Conservation (phyloP, 495 filamentous ascomycete genomes). For the Aspergillus carlsbadensis region DNA sequence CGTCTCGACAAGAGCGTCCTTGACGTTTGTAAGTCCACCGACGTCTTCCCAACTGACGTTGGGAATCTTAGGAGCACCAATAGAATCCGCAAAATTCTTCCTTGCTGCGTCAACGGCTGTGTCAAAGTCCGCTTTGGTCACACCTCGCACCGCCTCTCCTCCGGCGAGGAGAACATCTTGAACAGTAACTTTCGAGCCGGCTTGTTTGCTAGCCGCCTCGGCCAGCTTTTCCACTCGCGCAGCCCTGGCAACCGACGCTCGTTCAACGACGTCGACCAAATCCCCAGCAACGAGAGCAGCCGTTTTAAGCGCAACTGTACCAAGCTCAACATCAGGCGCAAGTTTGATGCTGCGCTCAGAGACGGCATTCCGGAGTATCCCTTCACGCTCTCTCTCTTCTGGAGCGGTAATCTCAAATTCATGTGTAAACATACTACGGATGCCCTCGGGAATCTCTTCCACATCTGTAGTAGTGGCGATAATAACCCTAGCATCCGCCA, state of each 20-base stretch:
- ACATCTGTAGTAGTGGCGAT: constrained; percentile 93
- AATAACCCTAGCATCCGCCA: constrained; percentile 70
- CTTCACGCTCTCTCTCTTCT: constrained; percentile 89
- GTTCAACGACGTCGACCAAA: constrained; percentile 88
- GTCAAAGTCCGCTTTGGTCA: constrained; percentile 89
- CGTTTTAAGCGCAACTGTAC: constrained; percentile 85
- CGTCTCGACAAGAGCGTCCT: constrained; percentile 93
- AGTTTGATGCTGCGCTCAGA: constrained; percentile 70
- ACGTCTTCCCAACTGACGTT: constrained; percentile 97
- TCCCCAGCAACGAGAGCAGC: constrained; percentile 94
- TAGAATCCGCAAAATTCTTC: constrained; percentile 96
- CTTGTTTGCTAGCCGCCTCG: constrained; percentile 35
- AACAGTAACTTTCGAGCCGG: constrained; percentile 54
- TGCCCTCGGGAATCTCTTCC: constrained; percentile 86
- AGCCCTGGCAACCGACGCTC: constrained; percentile 72
- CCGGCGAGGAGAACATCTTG: constrained; percentile 86
- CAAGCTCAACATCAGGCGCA: constrained; percentile 77
- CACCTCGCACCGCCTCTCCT: constrained; percentile 70
- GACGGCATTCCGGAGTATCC: constrained; percentile 74
- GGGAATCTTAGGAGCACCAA: constrained; percentile 97
- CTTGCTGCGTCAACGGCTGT: constrained; percentile 87
- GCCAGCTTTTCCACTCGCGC: constrained; percentile 72
- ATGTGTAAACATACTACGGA: constrained; percentile 89
- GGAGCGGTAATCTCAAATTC: constrained; percentile 93
- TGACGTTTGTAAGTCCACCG: constrained; percentile 88